phyloP scores from a whole-genome alignment of 371 early-diverging fungal species.

The Amoeboaphelidium occidentale region DNA sequence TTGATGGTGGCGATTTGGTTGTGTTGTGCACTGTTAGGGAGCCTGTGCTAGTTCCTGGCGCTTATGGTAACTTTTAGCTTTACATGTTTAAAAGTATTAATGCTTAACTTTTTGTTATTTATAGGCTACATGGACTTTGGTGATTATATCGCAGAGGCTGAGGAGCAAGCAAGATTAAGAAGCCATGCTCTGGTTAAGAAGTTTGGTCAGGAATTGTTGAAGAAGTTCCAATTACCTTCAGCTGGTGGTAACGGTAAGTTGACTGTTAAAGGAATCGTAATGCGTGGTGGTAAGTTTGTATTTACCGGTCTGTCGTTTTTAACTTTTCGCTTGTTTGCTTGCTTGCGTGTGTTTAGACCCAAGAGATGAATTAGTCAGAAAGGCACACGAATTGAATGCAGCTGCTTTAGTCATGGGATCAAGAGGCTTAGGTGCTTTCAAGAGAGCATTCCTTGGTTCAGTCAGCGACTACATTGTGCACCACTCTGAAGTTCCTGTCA shows the following conservation, averaged over 20 bases:
- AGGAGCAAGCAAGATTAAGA: background rate
- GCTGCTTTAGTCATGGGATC: constrained; percentile 30
- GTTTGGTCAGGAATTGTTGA: background rate
- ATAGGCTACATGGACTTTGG: background rate
- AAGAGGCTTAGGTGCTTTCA: constrained; percentile 19
- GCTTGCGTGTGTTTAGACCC: too few relatives aligned
- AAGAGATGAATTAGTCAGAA: constrained; percentile 23
- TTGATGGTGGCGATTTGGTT: background rate
- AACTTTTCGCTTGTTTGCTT: too few relatives aligned
- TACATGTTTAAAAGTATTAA: too few relatives aligned
- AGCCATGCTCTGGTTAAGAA: background rate
- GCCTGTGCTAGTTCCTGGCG: background rate
- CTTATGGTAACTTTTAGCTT: too few relatives aligned
- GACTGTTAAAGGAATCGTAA: background rate
- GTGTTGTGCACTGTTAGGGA: background rate
- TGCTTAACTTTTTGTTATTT: too few relatives aligned
- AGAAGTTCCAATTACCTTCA: background rate
- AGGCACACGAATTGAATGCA: constrained; percentile 21
- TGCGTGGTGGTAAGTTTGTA: background rate
- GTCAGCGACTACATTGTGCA: constrained; percentile 4
- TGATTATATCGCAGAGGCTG: background rate
- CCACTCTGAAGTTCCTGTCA: constrained; percentile 2
- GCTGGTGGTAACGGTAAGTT: background rate
- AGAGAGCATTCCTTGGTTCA: constrained; percentile 4
- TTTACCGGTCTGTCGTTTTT: too few relatives aligned